phyloP scores from a whole-genome alignment of 2,329 filamentous ascomycete genomes.

The Cyphellophora europaea region DNA sequence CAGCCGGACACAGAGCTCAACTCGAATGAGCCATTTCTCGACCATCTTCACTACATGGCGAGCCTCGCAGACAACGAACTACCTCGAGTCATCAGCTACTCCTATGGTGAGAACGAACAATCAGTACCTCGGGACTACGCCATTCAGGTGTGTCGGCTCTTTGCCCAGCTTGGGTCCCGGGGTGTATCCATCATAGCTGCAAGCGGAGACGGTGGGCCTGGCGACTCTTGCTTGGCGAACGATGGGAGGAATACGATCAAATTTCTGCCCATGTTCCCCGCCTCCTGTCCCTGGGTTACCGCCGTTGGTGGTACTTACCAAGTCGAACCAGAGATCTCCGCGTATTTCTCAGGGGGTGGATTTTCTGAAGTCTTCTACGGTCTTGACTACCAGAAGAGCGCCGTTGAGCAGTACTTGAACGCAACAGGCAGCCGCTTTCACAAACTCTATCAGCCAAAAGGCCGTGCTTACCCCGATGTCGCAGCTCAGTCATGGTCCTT shows the following conservation, averaged over 20 bases:
- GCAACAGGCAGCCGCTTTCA: slow-evolving; percentile 34
- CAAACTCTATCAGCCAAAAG: slow-evolving; percentile 38
- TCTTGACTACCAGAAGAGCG: slow-evolving; percentile 37
- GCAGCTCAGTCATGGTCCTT: slow-evolving; percentile 44
- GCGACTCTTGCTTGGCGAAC: slow-evolving; percentile 44
- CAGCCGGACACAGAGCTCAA: slow-evolving; percentile 32
- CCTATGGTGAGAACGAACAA: slow-evolving; percentile 61
- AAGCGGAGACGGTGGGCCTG: slow-evolving; percentile 55
- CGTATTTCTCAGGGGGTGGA: slow-evolving; percentile 42
- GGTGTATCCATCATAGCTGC: slow-evolving; percentile 59
- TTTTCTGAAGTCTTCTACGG: slow-evolving; percentile 41
- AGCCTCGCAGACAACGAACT: slow-evolving; percentile 43
- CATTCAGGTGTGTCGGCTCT: slow-evolving; percentile 50
- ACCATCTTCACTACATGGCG: slow-evolving; percentile 53
- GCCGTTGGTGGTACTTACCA: slow-evolving; percentile 50
- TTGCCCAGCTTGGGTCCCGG: slow-evolving; percentile 55
- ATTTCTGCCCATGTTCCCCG: slow-evolving; percentile 48
- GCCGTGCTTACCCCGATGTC: slow-evolving; percentile 54
- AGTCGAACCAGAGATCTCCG: slow-evolving; percentile 43
- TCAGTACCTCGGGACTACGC: slow-evolving; percentile 52
- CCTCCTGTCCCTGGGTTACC: slow-evolving; percentile 54
- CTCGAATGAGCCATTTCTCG: slow-evolving; percentile 58
- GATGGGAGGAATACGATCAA: slow-evolving; percentile 43
- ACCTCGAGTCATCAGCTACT: slow-evolving; percentile 58
- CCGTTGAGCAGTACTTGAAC: slow-evolving; percentile 35